Evolutionary conservation across 192 early-diverging fungal species (phyloP).

Genomic region (Backusella tarrabulga): DNA sequence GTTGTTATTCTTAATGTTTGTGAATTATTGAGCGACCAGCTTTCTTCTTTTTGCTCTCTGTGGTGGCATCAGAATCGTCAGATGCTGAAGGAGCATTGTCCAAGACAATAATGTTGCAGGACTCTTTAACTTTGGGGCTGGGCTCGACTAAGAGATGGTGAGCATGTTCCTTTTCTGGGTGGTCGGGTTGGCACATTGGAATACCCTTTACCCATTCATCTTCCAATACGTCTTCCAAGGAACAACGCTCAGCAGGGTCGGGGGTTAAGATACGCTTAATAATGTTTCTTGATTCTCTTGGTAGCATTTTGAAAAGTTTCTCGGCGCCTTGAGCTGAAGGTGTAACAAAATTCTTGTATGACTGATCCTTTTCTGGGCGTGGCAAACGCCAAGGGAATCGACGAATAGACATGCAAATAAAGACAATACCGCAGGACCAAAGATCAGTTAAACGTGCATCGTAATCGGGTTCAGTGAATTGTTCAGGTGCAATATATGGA

Average conservation of each 20-base stretch:
- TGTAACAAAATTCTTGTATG: conserved; percentile 51
- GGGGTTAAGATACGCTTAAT: conserved; percentile 66
- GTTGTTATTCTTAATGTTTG: background rate
- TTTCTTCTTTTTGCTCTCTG: background rate
- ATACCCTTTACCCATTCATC: conserved; percentile 77
- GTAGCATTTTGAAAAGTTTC: conserved; percentile 59
- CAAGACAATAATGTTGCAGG: conserved; percentile 20
- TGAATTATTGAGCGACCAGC: background rate
- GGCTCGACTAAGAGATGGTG: conserved; percentile 36
- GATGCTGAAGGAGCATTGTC: conserved; percentile 2
- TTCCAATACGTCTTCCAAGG: conserved; percentile 65
- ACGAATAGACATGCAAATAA: conserved; percentile 70
- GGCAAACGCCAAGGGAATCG: conserved; percentile 76
- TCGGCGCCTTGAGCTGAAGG: conserved; percentile 47
- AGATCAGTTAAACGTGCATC: conserved; percentile 83
- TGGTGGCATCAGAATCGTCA: conserved; percentile 6
- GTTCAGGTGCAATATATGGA: conserved; percentile 97
- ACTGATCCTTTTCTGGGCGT: conserved; percentile 52
- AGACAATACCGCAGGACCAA: conserved; percentile 92
- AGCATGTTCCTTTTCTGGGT: conserved; percentile 13
- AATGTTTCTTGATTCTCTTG: conserved; percentile 53
- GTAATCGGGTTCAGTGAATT: conserved; percentile 69
- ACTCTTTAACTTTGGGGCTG: background rate
- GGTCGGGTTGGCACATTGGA: conserved; percentile 41
- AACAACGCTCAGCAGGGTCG: conserved; percentile 51